Conservation (phyloP, 1,284 basidiomycete genomes). For the Porogramme epimiltina region DNA sequence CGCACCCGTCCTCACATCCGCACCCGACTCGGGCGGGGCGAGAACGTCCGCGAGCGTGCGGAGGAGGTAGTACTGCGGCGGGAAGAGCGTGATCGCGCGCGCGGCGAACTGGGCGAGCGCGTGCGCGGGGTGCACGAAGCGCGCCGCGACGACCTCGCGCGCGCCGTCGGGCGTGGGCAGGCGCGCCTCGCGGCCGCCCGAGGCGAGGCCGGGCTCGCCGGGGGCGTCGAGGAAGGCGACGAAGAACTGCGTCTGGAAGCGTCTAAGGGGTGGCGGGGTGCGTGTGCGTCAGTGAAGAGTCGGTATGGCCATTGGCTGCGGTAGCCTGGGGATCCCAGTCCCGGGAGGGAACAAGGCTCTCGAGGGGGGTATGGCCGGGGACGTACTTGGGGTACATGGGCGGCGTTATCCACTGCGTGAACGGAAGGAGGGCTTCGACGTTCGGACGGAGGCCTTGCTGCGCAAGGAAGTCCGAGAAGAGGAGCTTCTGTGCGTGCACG, state of each 20-base stretch:
- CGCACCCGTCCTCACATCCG: conserved; percentile 1
- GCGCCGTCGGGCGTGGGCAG: conserved; percentile 70
- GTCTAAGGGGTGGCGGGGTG: conserved; percentile 38
- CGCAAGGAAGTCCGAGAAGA: conserved; percentile 57
- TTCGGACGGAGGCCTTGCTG: conserved; percentile 46
- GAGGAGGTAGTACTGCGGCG: conserved; percentile 72
- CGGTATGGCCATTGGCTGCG: neutral
- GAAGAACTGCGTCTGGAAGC: conserved; percentile 70
- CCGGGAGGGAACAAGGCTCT: neutral
- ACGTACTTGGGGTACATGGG: conserved; percentile 49
- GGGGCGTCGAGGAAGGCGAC: conserved; percentile 55
- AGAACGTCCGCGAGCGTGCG: conserved; percentile 52
- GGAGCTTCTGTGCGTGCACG: conserved; percentile 52
- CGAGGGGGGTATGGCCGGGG: neutral
- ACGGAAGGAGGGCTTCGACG: conserved; percentile 51
- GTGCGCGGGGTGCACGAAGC: conserved; percentile 55
- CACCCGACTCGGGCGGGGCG: conserved; percentile 33
- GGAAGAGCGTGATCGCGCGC: conserved; percentile 60
- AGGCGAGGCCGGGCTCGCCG: conserved; percentile 48
- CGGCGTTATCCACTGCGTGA: conserved; percentile 75
- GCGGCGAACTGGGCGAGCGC: conserved; percentile 53
- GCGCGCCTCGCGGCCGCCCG: conserved; percentile 53
- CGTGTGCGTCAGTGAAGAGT: neutral
- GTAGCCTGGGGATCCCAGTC: neutral
- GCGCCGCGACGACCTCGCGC: conserved; percentile 65